Conservation (phyloP, 441 rosid genomes). For the Erodium moschatum region DNA sequence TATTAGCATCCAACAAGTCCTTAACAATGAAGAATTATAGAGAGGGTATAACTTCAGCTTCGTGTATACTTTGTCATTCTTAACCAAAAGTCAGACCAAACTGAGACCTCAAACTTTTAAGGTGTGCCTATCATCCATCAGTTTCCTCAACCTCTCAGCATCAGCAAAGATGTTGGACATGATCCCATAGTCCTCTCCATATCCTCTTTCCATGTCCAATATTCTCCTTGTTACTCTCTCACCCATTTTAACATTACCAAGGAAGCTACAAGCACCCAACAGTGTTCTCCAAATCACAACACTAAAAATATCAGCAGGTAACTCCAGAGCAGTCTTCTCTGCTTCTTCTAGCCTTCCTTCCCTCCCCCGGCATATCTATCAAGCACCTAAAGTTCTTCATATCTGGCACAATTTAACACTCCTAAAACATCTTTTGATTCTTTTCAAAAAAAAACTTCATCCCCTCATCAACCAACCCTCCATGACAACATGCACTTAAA, state of each 20-base stretch:
- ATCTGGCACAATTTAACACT: no score
- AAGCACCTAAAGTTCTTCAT: no score
- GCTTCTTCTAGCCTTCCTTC: no score
- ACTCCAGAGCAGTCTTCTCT: neutral
- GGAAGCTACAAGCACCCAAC: slow-evolving; percentile 73
- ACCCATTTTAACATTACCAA: slow-evolving; percentile 62
- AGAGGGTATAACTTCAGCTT: neutral
- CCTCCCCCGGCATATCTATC: no score
- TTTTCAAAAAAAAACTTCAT: no score
- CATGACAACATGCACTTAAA: no score
- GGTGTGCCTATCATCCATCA: neutral
- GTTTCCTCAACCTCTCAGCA: neutral
- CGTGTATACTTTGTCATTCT: neutral
- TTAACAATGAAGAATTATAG: no score
- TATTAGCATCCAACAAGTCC: no score
- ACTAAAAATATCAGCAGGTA: neutral
- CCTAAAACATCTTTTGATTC: no score
- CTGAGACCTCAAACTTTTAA: neutral
- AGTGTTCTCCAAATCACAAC: slow-evolving; percentile 57
- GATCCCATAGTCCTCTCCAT: slow-evolving; percentile 79
- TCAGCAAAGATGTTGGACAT: slow-evolving; percentile 25
- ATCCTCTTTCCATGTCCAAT: slow-evolving; percentile 54
- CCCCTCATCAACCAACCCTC: no score
- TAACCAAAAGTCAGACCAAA: neutral
- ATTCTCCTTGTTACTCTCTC: slow-evolving; percentile 57